Evolutionary conservation across 345 rosid genomes (phyloP).

Genomic region (Angophora floribunda): DNA sequence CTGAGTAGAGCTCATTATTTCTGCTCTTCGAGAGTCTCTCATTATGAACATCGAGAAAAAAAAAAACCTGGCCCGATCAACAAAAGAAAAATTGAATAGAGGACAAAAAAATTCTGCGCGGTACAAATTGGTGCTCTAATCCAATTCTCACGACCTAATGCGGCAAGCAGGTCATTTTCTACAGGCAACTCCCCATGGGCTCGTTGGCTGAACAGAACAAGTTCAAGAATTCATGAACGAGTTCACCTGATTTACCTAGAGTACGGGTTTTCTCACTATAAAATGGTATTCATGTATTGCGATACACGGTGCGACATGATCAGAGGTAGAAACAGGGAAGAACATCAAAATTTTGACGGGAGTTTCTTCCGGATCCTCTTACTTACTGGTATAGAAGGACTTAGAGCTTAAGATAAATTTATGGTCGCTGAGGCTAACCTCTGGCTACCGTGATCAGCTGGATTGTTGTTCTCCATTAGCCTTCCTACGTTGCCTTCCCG

Average conservation of each 20-base stretch:
- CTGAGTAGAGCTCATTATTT: too few species aligned
- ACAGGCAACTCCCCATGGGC: not conserved
- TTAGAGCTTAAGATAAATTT: not conserved
- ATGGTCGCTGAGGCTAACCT: not conserved
- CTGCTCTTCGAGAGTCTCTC: too few species aligned
- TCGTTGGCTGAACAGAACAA: not conserved
- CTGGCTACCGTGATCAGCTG: not conserved
- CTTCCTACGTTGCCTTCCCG: not conserved
- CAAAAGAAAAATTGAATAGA: not conserved
- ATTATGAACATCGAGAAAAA: too few species aligned
- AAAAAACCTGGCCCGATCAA: too few species aligned
- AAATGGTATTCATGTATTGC: not conserved
- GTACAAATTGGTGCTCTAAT: not conserved
- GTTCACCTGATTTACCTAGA: not conserved
- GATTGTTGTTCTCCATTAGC: not conserved
- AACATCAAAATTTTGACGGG: not conserved
- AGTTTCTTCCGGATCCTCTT: not conserved
- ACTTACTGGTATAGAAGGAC: not conserved
- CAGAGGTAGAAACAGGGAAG: not conserved
- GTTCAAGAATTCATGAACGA: not conserved
- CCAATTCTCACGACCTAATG: not conserved
- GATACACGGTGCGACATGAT: not conserved
- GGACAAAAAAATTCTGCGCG: too few species aligned
- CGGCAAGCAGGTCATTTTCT: not conserved
- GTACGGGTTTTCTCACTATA: not conserved